These are phyloP conservation scores for Fusarium sororula DNA, from an alignment of 2,329 filamentous ascomycete species.

Conservation along the genomic window DNA sequence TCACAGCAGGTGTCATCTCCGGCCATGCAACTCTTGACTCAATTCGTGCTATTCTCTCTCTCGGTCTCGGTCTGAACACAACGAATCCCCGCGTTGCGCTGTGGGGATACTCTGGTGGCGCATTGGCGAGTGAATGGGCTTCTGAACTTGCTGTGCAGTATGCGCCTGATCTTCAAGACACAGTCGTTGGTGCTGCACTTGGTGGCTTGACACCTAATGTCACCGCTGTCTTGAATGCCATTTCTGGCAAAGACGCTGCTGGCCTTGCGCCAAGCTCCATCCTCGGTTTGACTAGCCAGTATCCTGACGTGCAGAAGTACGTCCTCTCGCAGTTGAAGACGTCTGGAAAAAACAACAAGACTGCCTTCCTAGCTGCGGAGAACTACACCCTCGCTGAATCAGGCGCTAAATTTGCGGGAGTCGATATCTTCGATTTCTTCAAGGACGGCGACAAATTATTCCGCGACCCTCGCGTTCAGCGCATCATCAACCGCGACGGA, in stretches of 20 bases:
- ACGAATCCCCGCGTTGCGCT: constrained; percentile 49
- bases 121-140: constrained; percentile 61
- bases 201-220: constrained; percentile 58
- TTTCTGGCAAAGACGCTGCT: constrained; percentile 42
- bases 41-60: constrained; percentile 52
- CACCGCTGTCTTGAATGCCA: constrained; percentile 45
- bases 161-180: constrained; percentile 57
- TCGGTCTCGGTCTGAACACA: constrained; percentile 44
- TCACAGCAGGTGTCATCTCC: constrained; percentile 53
- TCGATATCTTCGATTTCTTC: constrained; percentile 31
- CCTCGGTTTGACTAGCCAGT: constrained; percentile 36
- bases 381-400: constrained; percentile 12
- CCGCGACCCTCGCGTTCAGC: constrained; percentile 4
- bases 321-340: constrained; percentile 34
- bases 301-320: constrained; percentile 25
- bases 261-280: constrained; percentile 35
- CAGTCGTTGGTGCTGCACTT: constrained; percentile 58
- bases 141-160: constrained; percentile 62
- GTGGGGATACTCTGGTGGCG: constrained; percentile 67
- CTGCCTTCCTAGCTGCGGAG: constrained; percentile 33
- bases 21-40: constrained; percentile 58
- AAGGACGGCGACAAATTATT: background rate
- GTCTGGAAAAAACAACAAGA: constrained; percentile 25
- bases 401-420: constrained; percentile 9
- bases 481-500: constrained; percentile 29